Conservation (phyloP, 177 flowering plant species). For the Vitis hybrid region DNA sequence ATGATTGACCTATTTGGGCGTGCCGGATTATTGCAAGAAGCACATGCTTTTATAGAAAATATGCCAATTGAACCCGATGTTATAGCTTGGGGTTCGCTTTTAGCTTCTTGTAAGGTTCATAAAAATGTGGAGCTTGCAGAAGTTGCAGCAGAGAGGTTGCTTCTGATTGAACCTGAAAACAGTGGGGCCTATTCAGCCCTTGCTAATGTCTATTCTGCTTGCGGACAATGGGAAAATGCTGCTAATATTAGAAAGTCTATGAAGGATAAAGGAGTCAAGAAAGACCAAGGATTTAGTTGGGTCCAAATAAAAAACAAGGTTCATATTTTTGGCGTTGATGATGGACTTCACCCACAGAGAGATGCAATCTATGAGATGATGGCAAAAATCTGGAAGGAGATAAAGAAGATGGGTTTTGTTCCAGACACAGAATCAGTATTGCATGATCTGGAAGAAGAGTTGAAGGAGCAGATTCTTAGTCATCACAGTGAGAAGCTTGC, state of each 20-base stretch:
- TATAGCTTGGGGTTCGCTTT: slow-evolving; percentile 71
- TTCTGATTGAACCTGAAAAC: slow-evolving; percentile 54
- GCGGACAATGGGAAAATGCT: slow-evolving; percentile 62
- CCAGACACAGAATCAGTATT: slow-evolving; percentile 63
- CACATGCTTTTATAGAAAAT: slow-evolving; percentile 40
- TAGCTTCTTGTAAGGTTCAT: slow-evolving; percentile 58
- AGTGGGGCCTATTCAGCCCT: slow-evolving; percentile 71
- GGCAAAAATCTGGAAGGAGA: slow-evolving; percentile 53
- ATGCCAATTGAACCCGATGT: slow-evolving; percentile 78
- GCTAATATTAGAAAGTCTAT: slow-evolving; percentile 51
- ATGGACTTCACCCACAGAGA: slow-evolving; percentile 48
- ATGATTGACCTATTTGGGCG: slow-evolving; percentile 72
- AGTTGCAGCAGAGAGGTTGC: slow-evolving; percentile 56
- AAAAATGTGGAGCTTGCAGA: slow-evolving; percentile 54
- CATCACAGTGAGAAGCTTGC: slow-evolving; percentile 79
- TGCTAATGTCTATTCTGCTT: slow-evolving; percentile 56
- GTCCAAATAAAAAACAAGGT: slow-evolving; percentile 43
- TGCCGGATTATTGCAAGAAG: slow-evolving; percentile 63
- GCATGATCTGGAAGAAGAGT: slow-evolving; percentile 67
- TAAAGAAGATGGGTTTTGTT: slow-evolving; percentile 57
- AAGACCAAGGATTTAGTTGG: slow-evolving; percentile 73
- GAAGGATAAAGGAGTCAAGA: slow-evolving; percentile 66
- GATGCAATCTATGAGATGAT: slow-evolving; percentile 48
- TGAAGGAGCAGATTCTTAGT: slow-evolving; percentile 55
- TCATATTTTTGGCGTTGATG: slow-evolving; percentile 69